Evolutionary conservation across 306 rosid species (phyloP), one percentile per base, ranked within the genome.

Genomic region (Lablab purpureus): DNA sequence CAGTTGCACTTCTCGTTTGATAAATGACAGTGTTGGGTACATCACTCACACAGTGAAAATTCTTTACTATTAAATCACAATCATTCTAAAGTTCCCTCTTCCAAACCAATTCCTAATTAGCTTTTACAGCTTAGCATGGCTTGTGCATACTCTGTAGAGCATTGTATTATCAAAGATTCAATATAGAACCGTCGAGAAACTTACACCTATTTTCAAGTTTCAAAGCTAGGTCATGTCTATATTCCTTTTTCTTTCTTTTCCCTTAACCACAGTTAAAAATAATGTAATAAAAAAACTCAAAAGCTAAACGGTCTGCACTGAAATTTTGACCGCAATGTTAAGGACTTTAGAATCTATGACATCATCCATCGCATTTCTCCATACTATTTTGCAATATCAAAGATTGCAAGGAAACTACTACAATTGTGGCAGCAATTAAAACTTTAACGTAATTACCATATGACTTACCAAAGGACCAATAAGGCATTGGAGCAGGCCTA

Each of bases 381-480:
- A 4, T 0, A 54, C 19, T 1, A 19, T 21, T 2, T n/a, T 0
- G 23, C 34, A 22, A 58, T 5, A 12, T 58, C 17, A 23, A 58
- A 32, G 10, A 58, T 58, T 3, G 4, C 37, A 25, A 59, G 3
- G 0, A 58, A 12, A 23, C 18, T 12, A 0, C 18, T 12, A 1
- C 4, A 1, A 22, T 5, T 1, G 7, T 3, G 10, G 15, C 11
- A 0, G 12, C 41, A 60, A 28, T 13, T 14, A 60, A 28, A 60
- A 60, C 21, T 0, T 60, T 1, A 10, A 58, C 2, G 4, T 19
- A 30, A 62, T 46, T 34, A 32, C 3, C 1, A 2, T 81, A 51
- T 21, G 68, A 82, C 89, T 82, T 88, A 94, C 98, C 98, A 40
- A 94, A 94, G 37, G 97, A 92, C 98, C 97, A 94, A 34, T 90